A percentile compares a stretch with the other conserved stretches of the same genome.
Conservation (phyloP, 176 grass and related monocot species). For the Aegilops umbellulata region DNA sequence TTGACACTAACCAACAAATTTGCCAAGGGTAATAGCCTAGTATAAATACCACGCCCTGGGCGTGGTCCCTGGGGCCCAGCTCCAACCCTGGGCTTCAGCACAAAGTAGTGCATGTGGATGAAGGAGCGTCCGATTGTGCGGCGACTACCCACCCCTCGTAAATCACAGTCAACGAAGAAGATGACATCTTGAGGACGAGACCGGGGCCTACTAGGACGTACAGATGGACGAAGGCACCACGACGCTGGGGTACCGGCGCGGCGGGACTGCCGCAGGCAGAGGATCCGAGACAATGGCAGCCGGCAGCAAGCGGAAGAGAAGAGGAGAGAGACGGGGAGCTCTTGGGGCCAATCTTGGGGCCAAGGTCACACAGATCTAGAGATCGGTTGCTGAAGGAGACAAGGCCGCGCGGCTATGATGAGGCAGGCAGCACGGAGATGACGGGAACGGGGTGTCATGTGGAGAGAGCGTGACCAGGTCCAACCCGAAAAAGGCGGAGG, state of each 20-base stretch:
- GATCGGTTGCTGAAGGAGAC: neutral
- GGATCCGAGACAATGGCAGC: neutral
- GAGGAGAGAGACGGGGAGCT: too few relatives aligned
- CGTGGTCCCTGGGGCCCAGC: too few relatives aligned
- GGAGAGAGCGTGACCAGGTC: neutral
- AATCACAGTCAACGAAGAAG: conserved; percentile 35
- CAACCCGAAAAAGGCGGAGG: neutral
- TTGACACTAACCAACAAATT: too few relatives aligned
- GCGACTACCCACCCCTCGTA: conserved; percentile 97
- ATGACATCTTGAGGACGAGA: neutral
- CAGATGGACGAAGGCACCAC: too few relatives aligned
- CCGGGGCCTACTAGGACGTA: too few relatives aligned
- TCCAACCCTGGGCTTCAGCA: conserved; percentile 49
- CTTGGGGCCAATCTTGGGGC: neutral
- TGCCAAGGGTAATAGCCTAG: too few relatives aligned
- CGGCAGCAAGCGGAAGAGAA: neutral
- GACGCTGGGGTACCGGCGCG: neutral
- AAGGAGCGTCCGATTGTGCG: conserved; percentile 78
- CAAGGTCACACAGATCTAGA: neutral
- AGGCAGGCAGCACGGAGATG: neutral
- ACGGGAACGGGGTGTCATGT: neutral
- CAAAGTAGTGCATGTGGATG: conserved; percentile 89
- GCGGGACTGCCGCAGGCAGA: too few relatives aligned
- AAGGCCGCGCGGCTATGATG: neutral
- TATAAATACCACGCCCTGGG: too few relatives aligned